phyloP scores from a whole-genome alignment of 2,329 filamentous ascomycete species.

The Colletotrichum tropicale region DNA sequence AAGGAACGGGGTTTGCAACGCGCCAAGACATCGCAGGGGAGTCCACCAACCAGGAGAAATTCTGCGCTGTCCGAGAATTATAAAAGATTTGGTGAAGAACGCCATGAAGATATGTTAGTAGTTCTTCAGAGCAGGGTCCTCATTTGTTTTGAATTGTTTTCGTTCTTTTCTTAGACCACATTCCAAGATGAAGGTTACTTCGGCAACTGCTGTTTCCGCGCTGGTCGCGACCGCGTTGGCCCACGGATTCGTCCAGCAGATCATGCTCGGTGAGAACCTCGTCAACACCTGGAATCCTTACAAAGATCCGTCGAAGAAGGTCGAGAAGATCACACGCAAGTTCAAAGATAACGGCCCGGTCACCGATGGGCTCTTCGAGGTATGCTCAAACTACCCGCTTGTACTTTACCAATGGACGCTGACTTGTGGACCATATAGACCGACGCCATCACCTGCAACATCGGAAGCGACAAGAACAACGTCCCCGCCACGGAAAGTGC shows the following conservation, averaged over 20 bases:
- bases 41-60: not conserved
- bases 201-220: not conserved
- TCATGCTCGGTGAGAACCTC: conserved; percentile 22
- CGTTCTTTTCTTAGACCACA: not conserved
- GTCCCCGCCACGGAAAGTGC: conserved; percentile 40
- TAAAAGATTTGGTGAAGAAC: not conserved
- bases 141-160: not conserved
- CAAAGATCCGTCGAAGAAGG: conserved; percentile 30
- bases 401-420: not conserved
- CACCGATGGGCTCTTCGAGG: conserved; percentile 26
- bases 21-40: not conserved
- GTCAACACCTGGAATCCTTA: conserved; percentile 31
- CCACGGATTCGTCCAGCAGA: conserved; percentile 18
- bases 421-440: conserved; percentile 17
- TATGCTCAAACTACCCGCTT: not conserved
- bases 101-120: rapidly evolving
- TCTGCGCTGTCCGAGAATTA: too few relatives aligned
- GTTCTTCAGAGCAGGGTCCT: not conserved
- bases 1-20: not conserved
- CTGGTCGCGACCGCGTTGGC: conserved; percentile 18
- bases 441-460: conserved; percentile 36
- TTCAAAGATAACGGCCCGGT: conserved; percentile 31
- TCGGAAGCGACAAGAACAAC: conserved; percentile 49
- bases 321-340: conserved; percentile 28
- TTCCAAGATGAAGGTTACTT: not conserved